Conservation (phyloP, 495 filamentous ascomycete genomes). For the Beverwykella pulmonaria region DNA sequence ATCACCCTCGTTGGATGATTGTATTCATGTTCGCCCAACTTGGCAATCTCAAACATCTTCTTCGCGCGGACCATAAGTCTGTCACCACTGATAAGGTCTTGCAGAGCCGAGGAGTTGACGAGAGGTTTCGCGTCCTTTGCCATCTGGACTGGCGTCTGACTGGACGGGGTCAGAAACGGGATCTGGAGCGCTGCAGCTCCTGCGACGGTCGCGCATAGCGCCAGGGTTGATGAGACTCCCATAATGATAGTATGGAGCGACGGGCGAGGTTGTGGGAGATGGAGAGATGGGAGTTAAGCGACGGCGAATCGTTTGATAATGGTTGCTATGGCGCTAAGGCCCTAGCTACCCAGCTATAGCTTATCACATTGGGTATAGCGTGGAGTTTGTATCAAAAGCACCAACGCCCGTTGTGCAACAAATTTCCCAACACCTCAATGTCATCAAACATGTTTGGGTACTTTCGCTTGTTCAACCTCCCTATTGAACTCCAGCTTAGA, state of each 20-base stretch:
- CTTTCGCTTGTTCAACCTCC: too few species aligned
- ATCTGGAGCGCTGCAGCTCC: constrained; percentile 23
- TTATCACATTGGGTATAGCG: not conserved
- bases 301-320: not conserved
- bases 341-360: not conserved
- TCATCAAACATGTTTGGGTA: too few species aligned
- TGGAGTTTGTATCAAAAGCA: too few species aligned
- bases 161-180: constrained; percentile 2
- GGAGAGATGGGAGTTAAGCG: not conserved
- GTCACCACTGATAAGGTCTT: constrained; percentile 56
- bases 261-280: not conserved
- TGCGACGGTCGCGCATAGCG: constrained; percentile 14
- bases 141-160: constrained; percentile 1
- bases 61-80: constrained; percentile 58
- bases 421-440: too few species aligned
- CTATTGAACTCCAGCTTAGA: too few species aligned
- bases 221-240: not conserved
- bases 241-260: constrained; percentile 5
- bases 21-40: constrained; percentile 57
- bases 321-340: not conserved
- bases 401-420: not conserved
- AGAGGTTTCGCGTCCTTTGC: constrained; percentile 32
- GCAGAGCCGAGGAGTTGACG: constrained; percentile 56
- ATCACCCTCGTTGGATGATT: constrained; percentile 67
- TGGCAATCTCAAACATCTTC: constrained; percentile 59